These are phyloP conservation scores for Mortierella sp. DNA, from an alignment of 371 early-diverging fungal genomes.

Conservation along the genomic window DNA sequence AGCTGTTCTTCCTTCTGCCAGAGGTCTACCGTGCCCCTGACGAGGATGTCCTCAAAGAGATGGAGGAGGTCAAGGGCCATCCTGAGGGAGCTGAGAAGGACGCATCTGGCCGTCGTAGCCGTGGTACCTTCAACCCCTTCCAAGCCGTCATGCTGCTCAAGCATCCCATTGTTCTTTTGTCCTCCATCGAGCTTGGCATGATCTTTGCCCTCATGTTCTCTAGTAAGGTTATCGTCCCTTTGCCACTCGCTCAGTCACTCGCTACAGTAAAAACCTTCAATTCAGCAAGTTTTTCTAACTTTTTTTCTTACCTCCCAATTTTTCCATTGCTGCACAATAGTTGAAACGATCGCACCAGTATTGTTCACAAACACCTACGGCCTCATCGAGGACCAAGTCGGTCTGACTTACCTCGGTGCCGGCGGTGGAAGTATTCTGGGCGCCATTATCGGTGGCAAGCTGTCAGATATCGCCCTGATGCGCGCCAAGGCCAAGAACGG, in stretches of 20 bases:
- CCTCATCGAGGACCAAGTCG: conserved; percentile 46
- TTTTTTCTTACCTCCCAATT: not conserved
- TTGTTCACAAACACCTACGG: conserved; percentile 33
- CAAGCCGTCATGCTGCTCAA: conserved; percentile 60
- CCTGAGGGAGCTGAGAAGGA: conserved; percentile 19
- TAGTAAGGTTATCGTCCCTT: conserved; percentile 24
- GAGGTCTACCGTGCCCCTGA: conserved; percentile 76
- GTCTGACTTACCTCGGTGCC: conserved; percentile 62
- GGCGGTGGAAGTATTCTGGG: conserved; percentile 71
- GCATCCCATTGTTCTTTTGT: conserved; percentile 63
- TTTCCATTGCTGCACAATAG: conserved; percentile 9
- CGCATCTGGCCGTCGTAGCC: conserved; percentile 7
- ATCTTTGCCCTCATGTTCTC: conserved; percentile 65
- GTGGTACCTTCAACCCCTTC: conserved; percentile 41
- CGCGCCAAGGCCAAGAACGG: conserved; percentile 61
- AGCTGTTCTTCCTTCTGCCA: conserved; percentile 74
- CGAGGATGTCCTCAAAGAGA: conserved; percentile 4
- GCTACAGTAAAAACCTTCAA: not conserved
- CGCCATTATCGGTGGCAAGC: conserved; percentile 64
- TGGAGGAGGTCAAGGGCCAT: conserved; percentile 16
- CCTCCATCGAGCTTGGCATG: conserved; percentile 65
- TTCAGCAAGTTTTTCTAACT: not conserved
- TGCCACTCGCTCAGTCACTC: too few relatives aligned
- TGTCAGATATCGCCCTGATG: conserved; percentile 66
- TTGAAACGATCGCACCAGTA: conserved; percentile 44